A percentile compares a stretch with the other conserved stretches of the same genome.
Conservation (phyloP, 1,284 basidiomycete species). For the Pseudozyma hubeiensis region DNA sequence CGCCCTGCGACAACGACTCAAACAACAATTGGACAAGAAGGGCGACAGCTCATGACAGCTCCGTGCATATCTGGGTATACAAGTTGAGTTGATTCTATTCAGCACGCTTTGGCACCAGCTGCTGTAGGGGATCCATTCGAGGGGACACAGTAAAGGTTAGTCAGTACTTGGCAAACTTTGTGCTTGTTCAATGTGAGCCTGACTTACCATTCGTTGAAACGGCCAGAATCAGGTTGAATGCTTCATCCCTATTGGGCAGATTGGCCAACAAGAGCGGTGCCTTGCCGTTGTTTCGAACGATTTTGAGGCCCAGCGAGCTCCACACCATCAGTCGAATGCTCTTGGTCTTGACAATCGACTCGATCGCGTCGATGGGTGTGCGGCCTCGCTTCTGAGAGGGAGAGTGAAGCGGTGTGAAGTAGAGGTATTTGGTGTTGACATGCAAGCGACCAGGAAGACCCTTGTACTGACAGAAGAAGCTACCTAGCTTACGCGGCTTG, state of each 20-base stretch:
- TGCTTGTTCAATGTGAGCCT: background rate
- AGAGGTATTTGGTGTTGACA: constrained; percentile 60
- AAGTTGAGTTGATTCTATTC: background rate
- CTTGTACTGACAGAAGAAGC: constrained; percentile 67
- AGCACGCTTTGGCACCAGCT: constrained; percentile 26
- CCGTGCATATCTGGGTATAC: background rate
- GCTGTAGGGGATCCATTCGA: background rate
- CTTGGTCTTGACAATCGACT: constrained; percentile 65
- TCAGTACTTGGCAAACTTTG: constrained; percentile 1
- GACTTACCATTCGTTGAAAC: constrained; percentile 49
- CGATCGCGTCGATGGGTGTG: constrained; percentile 59
- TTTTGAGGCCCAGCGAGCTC: constrained; percentile 61
- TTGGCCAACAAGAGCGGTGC: constrained; percentile 58
- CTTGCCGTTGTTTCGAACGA: constrained; percentile 58
- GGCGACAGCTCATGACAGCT: background rate
- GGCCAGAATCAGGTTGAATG: constrained; percentile 65
- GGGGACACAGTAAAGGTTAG: background rate
- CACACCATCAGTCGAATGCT: constrained; percentile 59
- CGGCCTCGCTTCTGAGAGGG: constrained; percentile 49
- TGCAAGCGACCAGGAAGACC: constrained; percentile 64
- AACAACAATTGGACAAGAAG: too few relatives aligned
- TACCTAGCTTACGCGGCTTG: constrained; percentile 62
- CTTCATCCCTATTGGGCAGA: constrained; percentile 64
- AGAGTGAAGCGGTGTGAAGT: constrained; percentile 64
- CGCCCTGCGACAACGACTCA: too few relatives aligned